Evolutionary conservation across 495 filamentous ascomycete species (phyloP), one percentile per base, ranked within the genome.

Genomic region (Diplogelasinospora grovesii): DNA sequence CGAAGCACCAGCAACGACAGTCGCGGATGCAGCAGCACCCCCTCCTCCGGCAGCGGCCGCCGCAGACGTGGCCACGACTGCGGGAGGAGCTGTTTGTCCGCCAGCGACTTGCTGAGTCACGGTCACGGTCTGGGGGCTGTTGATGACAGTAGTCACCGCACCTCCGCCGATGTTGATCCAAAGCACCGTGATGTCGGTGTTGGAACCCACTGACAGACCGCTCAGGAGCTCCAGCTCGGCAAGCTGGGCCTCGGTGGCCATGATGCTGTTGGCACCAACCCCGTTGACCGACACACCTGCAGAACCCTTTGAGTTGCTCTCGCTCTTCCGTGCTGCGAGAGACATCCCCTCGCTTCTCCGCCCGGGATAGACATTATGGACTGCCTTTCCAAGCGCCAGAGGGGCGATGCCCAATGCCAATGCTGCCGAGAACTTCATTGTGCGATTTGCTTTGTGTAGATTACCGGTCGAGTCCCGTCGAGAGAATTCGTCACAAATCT

Each of bases 141-240:
- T 63, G 34, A 73, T 18, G 20, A 71, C 72, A 19, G 64, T 68
- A 27, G 72, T 77, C 16, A 54, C 52, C 10, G 67, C 63, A 22
- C 57, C 56, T 42, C 53, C 58, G 53, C 73, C 73, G 15, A 64
- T 43, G 68, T 75, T 75, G 51, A 69, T 63, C 73, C 73, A 77
- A 54, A 75, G 66, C 36, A 77, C 54, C 56, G 73, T 66, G 45
- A 74, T 52, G 28, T 70, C 57, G 16, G 60, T 64, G 30, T 53
- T 49, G 26, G 10, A 28, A 30, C 46, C 52, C 10, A 35, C 21
- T 38, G 48, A 49, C 23, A 60, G 35, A n/a, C 52, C 54, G 41
- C 57, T 38, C 38, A 53, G 36, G 15, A 29, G 28, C 35, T 40
- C 31, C 41, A 60, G 46, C 36, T 58, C 48, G 22, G 46, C 45